Conservation (phyloP, 1,284 basidiomycete species). For the Puccinia novopanici region DNA sequence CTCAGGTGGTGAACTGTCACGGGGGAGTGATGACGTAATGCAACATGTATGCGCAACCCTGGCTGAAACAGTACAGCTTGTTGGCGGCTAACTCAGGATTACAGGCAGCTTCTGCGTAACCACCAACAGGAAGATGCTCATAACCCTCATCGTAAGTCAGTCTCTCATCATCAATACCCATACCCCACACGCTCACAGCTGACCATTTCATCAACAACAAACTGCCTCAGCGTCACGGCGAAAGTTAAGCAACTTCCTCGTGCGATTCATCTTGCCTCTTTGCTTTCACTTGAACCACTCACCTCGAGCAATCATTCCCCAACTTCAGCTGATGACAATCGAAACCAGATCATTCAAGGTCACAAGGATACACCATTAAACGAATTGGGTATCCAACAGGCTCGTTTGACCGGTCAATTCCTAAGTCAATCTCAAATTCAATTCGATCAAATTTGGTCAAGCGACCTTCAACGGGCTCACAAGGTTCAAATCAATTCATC, state of each 20-base stretch:
- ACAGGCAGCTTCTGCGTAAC: background rate
- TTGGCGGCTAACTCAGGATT: too few species aligned
- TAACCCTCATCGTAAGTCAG: background rate
- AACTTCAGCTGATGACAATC: slow-evolving; percentile 33
- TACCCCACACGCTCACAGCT: background rate
- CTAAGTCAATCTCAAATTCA: slow-evolving; percentile 6
- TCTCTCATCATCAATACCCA: background rate
- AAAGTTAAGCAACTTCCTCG: background rate
- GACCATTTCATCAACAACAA: background rate
- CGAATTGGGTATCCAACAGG: slow-evolving; percentile 24
- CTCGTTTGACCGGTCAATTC: slow-evolving; percentile 25
- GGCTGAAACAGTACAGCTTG: too few species aligned
- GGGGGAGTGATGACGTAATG: too few species aligned
- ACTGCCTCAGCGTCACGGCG: background rate
- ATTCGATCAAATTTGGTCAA: slow-evolving; percentile 34
- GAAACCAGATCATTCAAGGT: slow-evolving; percentile 43
- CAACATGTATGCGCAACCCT: too few species aligned
- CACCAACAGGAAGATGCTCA: background rate
- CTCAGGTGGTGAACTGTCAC: too few species aligned
- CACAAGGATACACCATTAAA: slow-evolving; percentile 36
- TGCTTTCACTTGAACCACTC: background rate
- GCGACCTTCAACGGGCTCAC: slow-evolving; percentile 39
- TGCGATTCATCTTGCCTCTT: too few species aligned
- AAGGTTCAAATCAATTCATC: background rate
- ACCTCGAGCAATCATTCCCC: background rate